A percentile compares a stretch with the other conserved stretches of the same genome.
Evolutionary conservation across 2,329 filamentous ascomycete genomes (phyloP).

Genomic region (Talaromyces amestolkiae): DNA sequence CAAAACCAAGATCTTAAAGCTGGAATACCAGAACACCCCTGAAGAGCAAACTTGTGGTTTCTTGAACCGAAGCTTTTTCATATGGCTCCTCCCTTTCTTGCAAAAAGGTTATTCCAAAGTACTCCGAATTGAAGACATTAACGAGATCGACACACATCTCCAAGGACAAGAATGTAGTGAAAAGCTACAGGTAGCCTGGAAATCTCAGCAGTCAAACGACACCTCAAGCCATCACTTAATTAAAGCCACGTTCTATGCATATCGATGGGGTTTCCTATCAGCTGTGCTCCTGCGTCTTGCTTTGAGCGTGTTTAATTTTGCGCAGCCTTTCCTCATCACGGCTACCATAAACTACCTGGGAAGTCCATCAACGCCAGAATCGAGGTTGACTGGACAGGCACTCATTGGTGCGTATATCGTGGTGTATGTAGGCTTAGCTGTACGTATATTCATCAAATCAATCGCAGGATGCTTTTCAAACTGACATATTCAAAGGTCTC

Average conservation of each 20-base stretch:
- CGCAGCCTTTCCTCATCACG: conserved; percentile 39
- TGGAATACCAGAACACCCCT: background rate
- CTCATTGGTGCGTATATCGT: conserved; percentile 45
- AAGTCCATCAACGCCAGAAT: conserved; percentile 22
- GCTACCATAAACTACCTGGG: conserved; percentile 35
- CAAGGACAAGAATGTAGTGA: conserved; percentile 38
- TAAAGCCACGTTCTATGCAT: conserved; percentile 29
- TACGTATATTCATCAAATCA: conserved; percentile 37
- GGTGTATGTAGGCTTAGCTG: conserved; percentile 43
- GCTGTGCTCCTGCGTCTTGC: conserved; percentile 32
- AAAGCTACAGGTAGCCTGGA: conserved; percentile 33
- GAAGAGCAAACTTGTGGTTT: conserved; percentile 48
- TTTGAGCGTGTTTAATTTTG: conserved; percentile 36
- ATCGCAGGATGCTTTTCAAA: background rate
- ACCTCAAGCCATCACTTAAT: conserved; percentile 27
- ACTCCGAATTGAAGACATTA: conserved; percentile 42
- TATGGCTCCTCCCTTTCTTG: conserved; percentile 51
- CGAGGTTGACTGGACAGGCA: conserved; percentile 39
- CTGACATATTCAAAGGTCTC: conserved; percentile 4
- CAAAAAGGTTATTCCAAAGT: conserved; percentile 44
- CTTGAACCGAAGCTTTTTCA: conserved; percentile 45
- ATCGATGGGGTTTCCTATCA: conserved; percentile 34
- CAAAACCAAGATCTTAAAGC: conserved; percentile 34
- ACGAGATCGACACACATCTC: conserved; percentile 45
- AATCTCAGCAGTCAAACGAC: conserved; percentile 36